A percentile compares a stretch with the other conserved stretches of the same genome.
Conservation (phyloP, 2,329 filamentous ascomycete genomes). For the Didymella glomerata region DNA sequence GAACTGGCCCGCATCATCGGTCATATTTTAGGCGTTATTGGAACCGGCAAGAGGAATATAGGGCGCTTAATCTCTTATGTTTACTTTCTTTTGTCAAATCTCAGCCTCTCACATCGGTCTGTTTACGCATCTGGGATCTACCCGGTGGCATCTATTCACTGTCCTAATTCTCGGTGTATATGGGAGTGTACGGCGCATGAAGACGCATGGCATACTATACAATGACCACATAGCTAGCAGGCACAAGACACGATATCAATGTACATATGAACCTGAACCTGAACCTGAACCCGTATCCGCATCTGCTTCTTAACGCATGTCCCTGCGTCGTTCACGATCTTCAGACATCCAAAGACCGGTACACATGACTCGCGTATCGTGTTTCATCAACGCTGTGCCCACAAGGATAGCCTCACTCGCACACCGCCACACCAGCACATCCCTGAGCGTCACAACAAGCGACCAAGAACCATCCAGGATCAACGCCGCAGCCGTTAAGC, state of each 20-base stretch:
- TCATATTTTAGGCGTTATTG: conserved; percentile 9
- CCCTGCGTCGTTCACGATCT: neutral
- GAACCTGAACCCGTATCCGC: neutral
- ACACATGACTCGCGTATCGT: neutral
- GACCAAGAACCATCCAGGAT: neutral
- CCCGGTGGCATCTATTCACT: conserved; percentile 2
- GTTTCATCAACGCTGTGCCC: neutral
- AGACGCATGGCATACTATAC: conserved; percentile 6
- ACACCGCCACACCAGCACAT: conserved; percentile 10
- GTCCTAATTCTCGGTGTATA: conserved; percentile 6
- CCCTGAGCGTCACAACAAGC: neutral
- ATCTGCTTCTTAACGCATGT: neutral
- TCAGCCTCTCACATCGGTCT: conserved; percentile 4
- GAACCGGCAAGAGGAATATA: neutral
- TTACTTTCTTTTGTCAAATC: conserved; percentile 18
- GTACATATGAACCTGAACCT: conserved; percentile 16
- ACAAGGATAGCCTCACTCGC: conserved; percentile 11
- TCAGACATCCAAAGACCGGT: neutral
- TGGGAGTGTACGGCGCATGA: conserved; percentile 6
- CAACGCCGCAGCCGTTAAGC: neutral
- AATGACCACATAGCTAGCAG: conserved; percentile 17
- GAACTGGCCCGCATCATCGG: conserved; percentile 13
- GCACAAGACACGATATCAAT: conserved; percentile 18
- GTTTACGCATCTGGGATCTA: conserved; percentile 9
- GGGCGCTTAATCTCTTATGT: conserved; percentile 18